These are phyloP conservation scores for Hypoxylon intermedium DNA, from an alignment of 495 filamentous ascomycete species.

Conservation along the genomic window DNA sequence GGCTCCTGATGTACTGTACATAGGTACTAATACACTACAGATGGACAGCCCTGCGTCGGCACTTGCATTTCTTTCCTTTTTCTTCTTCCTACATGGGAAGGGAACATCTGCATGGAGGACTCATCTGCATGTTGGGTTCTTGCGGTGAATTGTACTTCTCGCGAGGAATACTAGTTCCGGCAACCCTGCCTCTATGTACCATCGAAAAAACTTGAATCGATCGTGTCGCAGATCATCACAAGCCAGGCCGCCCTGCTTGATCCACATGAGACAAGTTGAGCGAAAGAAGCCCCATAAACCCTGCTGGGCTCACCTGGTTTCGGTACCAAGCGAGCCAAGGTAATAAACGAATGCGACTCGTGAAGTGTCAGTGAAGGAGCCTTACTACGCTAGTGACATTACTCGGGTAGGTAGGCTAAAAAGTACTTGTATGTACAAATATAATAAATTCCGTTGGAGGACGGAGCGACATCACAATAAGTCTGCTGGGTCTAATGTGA, in stretches of 20 bases:
- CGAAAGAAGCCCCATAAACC: conserved; percentile 7
- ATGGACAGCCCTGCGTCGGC: background rate
- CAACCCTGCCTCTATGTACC: no score
- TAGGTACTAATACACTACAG: background rate
- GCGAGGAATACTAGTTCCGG: background rate
- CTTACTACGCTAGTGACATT: background rate
- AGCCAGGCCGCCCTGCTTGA: background rate
- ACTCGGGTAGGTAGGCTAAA: background rate
- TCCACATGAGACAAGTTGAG: conserved; percentile 1
- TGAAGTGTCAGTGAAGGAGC: background rate
- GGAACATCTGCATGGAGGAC: no score
- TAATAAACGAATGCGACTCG: background rate
- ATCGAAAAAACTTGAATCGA: background rate
- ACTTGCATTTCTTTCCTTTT: background rate
- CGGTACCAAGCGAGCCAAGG: no score
- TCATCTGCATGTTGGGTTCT: no score
- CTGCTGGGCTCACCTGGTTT: background rate
- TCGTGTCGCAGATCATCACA: background rate
- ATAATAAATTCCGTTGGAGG: background rate
- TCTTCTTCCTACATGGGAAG: background rate
- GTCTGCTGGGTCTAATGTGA: no score
- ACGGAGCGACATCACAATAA: background rate
- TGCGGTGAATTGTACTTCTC: conserved; percentile 5
- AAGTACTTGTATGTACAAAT: no score
- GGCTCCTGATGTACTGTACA: no score